A percentile compares a stretch with the other conserved stretches of the same genome.
Conservation (phyloP, 23 red algal species). For the Chondrus crispus region DNA sequence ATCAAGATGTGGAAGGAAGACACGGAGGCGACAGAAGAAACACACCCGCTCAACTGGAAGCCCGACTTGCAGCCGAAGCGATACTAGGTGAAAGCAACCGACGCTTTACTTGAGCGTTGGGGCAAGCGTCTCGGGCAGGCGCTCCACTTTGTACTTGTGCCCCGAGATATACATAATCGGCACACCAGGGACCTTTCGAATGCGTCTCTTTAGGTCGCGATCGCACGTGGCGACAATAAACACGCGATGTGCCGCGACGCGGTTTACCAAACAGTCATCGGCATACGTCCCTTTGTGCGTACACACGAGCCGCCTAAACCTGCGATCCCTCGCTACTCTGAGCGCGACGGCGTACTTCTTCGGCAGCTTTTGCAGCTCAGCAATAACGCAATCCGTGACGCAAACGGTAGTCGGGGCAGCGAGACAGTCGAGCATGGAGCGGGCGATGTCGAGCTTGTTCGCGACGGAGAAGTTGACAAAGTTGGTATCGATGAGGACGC, state of each 20-base stretch:
- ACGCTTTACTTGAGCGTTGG: conserved; percentile 37
- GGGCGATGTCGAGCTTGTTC: conserved; percentile 91
- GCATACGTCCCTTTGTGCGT: conserved; percentile 98
- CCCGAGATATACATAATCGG: conserved; percentile 96
- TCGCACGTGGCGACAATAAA: conserved; percentile 98
- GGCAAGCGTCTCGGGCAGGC: conserved; percentile 79
- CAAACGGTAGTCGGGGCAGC: conserved; percentile 67
- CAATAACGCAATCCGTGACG: conserved; percentile 97
- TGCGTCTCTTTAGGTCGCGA: conserved; percentile 83
- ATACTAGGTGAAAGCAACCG: not conserved
- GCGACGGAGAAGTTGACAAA: conserved; percentile 96
- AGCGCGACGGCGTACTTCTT: conserved; percentile 92
- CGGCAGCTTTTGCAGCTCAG: conserved; percentile 95
- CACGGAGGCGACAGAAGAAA: conserved; percentile 54
- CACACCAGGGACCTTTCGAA: conserved; percentile 92
- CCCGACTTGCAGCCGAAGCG: conserved; percentile 4
- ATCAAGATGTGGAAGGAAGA: conserved; percentile 85
- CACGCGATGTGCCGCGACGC: conserved; percentile 78
- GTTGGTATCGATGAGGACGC: conserved; percentile 94
- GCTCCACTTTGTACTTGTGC: conserved; percentile 94
- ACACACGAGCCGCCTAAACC: conserved; percentile 84
- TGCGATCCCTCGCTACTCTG: conserved; percentile 69
- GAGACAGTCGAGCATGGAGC: conserved; percentile 85
- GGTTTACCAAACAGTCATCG: conserved; percentile 95
- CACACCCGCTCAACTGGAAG: conserved; percentile 59